Evolutionary conservation across 164 flowering plant genomes (phyloP).

Genomic region (Platanus orientalis): DNA sequence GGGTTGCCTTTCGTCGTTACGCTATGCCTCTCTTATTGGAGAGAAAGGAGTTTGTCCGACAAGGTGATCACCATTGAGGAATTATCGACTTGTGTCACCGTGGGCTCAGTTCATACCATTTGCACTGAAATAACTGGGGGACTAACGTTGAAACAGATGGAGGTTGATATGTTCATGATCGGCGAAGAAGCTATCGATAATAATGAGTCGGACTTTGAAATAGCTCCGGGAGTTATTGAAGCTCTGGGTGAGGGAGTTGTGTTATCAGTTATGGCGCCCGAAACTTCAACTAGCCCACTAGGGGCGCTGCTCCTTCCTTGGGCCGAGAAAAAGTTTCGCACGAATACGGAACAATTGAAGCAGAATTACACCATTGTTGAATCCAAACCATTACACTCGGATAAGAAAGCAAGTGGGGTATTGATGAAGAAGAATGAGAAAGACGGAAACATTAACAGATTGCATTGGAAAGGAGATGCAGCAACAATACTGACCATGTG

Average conservation of each 20-base stretch:
- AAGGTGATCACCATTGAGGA: constrained; percentile 7
- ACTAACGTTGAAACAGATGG: constrained; percentile 3
- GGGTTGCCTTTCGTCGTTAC: constrained; percentile 20
- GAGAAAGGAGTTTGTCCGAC: background rate
- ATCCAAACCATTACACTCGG: background rate
- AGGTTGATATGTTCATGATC: constrained; percentile 15
- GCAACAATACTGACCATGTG: too few species aligned
- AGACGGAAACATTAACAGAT: background rate
- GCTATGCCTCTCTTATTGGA: constrained; percentile 16
- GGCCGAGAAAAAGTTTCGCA: background rate
- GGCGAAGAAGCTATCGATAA: constrained; percentile 13
- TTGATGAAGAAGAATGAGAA: constrained; percentile 14
- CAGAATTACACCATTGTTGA: background rate
- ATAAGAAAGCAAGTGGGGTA: constrained; percentile 7
- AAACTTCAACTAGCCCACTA: background rate
- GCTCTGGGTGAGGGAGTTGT: constrained; percentile 15
- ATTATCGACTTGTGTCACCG: constrained; percentile 12
- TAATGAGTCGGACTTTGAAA: background rate
- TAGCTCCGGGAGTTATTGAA: constrained; percentile 12
- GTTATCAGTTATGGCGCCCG: background rate
- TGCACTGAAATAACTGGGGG: constrained; percentile 16
- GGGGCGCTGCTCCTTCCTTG: constrained; percentile 4
- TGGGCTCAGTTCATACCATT: constrained; percentile 19
- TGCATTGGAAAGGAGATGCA: too few species aligned
- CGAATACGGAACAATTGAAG: background rate